phyloP scores from a whole-genome alignment of 805 yeast genomes.

The Kuraishia capsulata region DNA sequence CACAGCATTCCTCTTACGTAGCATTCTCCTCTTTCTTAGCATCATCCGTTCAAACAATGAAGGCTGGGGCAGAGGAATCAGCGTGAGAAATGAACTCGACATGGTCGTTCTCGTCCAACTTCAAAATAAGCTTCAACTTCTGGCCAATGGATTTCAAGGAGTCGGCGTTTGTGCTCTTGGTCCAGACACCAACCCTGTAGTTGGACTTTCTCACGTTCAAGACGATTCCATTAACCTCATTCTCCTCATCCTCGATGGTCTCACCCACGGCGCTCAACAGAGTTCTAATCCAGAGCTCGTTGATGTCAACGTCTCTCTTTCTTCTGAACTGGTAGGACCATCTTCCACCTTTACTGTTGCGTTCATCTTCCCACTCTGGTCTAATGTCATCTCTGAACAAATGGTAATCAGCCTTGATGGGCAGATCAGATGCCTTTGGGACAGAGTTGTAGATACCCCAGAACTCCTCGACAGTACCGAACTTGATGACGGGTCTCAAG shows the following conservation, averaged over 20 bases:
- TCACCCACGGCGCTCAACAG: slow-evolving; percentile 90
- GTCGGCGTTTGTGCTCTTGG: slow-evolving; percentile 61
- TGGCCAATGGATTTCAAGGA: slow-evolving; percentile 71
- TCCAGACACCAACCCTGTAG: slow-evolving; percentile 88
- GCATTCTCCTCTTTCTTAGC: too few species aligned
- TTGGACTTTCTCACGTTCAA: slow-evolving; percentile 78
- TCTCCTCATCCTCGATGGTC: slow-evolving; percentile 74
- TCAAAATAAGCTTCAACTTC: slow-evolving; percentile 78
- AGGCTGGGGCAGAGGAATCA: slow-evolving; percentile 18
- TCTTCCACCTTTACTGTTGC: slow-evolving; percentile 87
- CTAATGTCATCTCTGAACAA: slow-evolving; percentile 87
- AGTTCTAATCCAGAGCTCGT: slow-evolving; percentile 88
- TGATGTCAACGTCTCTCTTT: slow-evolving; percentile 51
- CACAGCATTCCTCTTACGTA: too few species aligned
- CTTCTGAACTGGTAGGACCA: slow-evolving; percentile 77
- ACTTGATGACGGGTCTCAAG: slow-evolving; percentile 85
- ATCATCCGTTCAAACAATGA: not conserved
- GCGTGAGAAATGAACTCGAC: slow-evolving; percentile 75
- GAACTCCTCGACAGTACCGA: slow-evolving; percentile 94
- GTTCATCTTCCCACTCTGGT: slow-evolving; percentile 97
- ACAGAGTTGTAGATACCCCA: slow-evolving; percentile 96
- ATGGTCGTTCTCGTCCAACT: slow-evolving; percentile 62
- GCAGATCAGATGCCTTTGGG: slow-evolving; percentile 86
- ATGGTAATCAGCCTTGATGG: slow-evolving; percentile 89
- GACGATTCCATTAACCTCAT: slow-evolving; percentile 91